Base-by-base conservation (phyloP, 2,329 filamentous ascomycete species). In the Ilyonectria destructans region DNA sequence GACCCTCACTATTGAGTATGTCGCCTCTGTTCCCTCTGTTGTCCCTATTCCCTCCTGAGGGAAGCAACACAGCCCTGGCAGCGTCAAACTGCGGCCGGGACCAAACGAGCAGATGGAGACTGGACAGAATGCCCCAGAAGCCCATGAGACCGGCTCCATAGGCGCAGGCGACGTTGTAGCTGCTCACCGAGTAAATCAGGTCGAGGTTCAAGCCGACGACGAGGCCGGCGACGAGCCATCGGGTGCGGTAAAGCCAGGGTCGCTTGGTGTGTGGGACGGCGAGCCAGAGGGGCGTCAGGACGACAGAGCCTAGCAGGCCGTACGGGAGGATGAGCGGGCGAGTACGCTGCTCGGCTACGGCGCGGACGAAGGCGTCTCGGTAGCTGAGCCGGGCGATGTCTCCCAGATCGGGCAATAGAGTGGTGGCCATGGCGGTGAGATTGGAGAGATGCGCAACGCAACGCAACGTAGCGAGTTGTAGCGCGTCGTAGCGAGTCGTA, bases 1-100 rank as follows among this genome's bases (percentile, higher is more conserved):
- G 23, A 5, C 17, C 45, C 4, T 46, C 56, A 13, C 63, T 68
- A 21, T 31, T 19, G 26, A 21, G 23, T 19, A 6, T 26, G 26
- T 26, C 26, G 5, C 26, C 26, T 26, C 26, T 26, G 26, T 26
- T 26, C 26, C 5, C 26, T 26, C 26, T 26, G 26, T 26, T 26
- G 5, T 6, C 26, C 6, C 26, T 26, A 26, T 26, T 26, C 26
- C 26, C 45, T 55, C 40, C 21, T 70, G 60, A 67, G 61, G 68
- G 65, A 35, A 81, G 75, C 65, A 80, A 83, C 60, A 85, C 77
- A 0, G 87, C 82, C 69, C 89, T 84, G 68, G 85, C 87, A 0
- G 85, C 85, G 21, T 89, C 86, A 75, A 85, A 86, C 76, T 91
- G 89, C 4, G 89, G 88, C 19, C 82, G 79, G 52, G 82, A 86